Conservation (phyloP, 352 stramenopile species). For the Pythium myriotylum region DNA sequence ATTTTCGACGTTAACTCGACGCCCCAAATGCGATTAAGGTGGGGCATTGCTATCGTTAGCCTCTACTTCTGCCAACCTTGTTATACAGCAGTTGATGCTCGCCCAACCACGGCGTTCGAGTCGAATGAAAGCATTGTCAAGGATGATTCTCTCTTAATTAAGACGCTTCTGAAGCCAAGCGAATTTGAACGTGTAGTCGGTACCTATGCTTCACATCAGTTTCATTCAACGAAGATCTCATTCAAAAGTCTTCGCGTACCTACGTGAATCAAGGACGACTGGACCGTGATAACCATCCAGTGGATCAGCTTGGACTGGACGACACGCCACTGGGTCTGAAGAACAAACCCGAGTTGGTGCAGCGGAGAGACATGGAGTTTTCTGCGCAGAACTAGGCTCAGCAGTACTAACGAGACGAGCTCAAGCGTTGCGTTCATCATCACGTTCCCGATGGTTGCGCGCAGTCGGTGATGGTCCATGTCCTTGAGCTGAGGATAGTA, state of each 20-base stretch:
- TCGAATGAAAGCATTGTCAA: too few relatives aligned
- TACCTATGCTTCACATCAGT: too few relatives aligned
- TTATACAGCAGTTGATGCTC: too few relatives aligned
- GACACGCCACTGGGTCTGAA: slow-evolving; percentile 1
- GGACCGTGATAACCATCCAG: not conserved
- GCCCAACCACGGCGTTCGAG: too few relatives aligned
- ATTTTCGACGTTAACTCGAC: too few relatives aligned
- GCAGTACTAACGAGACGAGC: not conserved
- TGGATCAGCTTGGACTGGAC: not conserved
- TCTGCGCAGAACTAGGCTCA: not conserved
- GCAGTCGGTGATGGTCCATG: not conserved
- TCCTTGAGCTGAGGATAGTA: not conserved
- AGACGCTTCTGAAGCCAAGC: too few relatives aligned
- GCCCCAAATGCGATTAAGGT: too few relatives aligned
- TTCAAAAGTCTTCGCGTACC: not conserved
- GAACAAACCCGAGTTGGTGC: slow-evolving; percentile 1
- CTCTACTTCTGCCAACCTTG: too few relatives aligned
- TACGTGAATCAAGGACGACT: not conserved
- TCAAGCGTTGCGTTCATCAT: not conserved
- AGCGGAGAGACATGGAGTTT: not conserved
- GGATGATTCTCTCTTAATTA: too few relatives aligned
- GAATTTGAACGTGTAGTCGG: too few relatives aligned
- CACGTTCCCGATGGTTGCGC: not conserved
- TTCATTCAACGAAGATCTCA: too few relatives aligned
- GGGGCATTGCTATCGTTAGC: too few relatives aligned